Base-by-base conservation (phyloP, 1,284 basidiomycete genomes). In the Ustilago curta region DNA sequence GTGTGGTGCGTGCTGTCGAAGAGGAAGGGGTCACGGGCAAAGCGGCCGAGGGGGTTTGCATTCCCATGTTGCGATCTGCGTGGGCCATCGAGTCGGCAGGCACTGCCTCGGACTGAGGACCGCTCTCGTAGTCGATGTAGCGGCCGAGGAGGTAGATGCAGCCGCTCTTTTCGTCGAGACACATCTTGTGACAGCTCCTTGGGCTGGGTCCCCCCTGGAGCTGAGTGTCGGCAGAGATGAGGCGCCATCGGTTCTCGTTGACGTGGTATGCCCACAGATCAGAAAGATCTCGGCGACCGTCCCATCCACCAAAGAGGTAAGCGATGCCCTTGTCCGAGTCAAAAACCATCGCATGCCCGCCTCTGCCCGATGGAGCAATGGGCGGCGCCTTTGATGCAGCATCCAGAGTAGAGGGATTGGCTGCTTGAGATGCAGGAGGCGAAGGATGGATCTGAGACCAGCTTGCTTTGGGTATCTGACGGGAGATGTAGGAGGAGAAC, bases 261-360 rank as follows among this genome's bases (percentile, higher is more conserved):
- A 92, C 88, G 67, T 88, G 87, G 83, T 92, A 94, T 44, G 88
- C 87, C 92, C 92, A 93, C 64, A 94, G 90, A 82, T 94, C 93
- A 71, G 91, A 90, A 16, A 94, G 86, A 62, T 90, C 85, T 14
- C 61, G 54, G 61, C 88, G 84, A 3, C 93, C 92, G 71, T 93
- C 89, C 89, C 90, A 94, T 0, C 93, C 93, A 1, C 93, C 93
- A 66, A 92, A 90, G 18, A 94, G 87, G 80, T 93, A 93, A 14
- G 93, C 89, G 47, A 88, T 84, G 6, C 89, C 88, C 40, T 88
- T 88, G 12, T 88, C 87, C 31, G 88, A 86, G 81, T 94, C 92
- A 70, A 93, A 88, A 76, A 91, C 92, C 91, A 93, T 92, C 25
- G 91, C 90, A 75, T 93, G 92, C 0, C 92, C 93, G 19, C 92